These are phyloP conservation scores for Neodidymelliopsis sp. DNA, from an alignment of 2,329 filamentous ascomycete species.

Conservation along the genomic window DNA sequence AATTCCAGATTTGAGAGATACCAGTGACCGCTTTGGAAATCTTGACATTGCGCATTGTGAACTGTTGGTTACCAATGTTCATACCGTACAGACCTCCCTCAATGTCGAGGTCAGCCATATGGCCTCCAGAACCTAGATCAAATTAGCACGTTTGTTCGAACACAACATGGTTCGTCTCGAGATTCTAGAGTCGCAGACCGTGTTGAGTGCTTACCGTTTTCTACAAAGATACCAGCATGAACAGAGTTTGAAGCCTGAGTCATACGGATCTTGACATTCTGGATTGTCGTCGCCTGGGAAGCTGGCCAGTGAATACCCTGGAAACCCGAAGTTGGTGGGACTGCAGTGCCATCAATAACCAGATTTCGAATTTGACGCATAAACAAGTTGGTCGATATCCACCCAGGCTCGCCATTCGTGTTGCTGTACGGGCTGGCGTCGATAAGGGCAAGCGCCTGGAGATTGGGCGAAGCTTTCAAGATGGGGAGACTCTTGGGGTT, in stretches of 20 bases:
- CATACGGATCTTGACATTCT: conserved; percentile 57
- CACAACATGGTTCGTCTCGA: no score
- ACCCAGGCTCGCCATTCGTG: conserved; percentile 49
- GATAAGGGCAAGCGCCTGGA: conserved; percentile 64
- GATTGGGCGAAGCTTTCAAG: conserved; percentile 62
- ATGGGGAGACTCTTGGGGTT: conserved; percentile 64
- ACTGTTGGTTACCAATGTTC: conserved; percentile 59
- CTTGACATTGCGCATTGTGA: conserved; percentile 65
- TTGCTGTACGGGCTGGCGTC: conserved; percentile 62
- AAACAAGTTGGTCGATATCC: conserved; percentile 67
- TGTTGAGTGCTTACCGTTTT: conserved; percentile 46
- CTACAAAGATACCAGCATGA: conserved; percentile 58
- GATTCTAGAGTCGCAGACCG: no score
- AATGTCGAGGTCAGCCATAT: conserved; percentile 57
- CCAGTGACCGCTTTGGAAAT: conserved; percentile 62
- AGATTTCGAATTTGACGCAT: conserved; percentile 72
- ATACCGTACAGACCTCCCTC: conserved; percentile 54
- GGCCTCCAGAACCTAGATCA: conserved; percentile 52
- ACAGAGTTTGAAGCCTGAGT: conserved; percentile 53
- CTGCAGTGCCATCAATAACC: conserved; percentile 63
- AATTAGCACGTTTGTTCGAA: conserved; percentile 10
- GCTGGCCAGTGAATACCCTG: conserved; percentile 59
- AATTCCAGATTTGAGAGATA: conserved; percentile 67
- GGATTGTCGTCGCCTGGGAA: conserved; percentile 56
- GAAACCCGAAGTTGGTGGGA: conserved; percentile 55